A percentile compares a stretch with the other conserved stretches of the same genome.
Conservation (phyloP, 768 basidiomycete genomes). For the Sistotremastrum niveocremeum region DNA sequence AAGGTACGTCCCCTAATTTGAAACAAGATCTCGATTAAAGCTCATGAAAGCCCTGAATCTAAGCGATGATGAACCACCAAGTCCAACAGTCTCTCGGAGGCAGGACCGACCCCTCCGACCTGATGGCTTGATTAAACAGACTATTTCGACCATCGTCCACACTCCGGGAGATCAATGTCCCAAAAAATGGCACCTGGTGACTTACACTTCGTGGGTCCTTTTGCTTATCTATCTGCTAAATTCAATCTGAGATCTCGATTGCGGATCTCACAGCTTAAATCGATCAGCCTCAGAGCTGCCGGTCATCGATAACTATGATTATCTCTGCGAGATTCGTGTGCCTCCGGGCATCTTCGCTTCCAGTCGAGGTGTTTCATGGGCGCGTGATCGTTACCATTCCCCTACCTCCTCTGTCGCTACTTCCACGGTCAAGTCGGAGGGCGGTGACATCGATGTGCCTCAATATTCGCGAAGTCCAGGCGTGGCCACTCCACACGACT, state of each 20-base stretch:
- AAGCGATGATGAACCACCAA: constrained; percentile 16
- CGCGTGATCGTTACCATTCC: constrained; percentile 23
- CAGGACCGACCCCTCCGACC: constrained; percentile 69
- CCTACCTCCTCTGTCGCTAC: constrained; percentile 9
- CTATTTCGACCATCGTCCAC: constrained; percentile 65
- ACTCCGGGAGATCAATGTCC: constrained; percentile 42
- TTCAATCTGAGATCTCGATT: constrained; percentile 5
- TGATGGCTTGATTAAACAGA: constrained; percentile 76
- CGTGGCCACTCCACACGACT: constrained; percentile 1
- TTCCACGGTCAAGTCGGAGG: constrained; percentile 4
- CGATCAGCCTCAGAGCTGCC: constrained; percentile 34
- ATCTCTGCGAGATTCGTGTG: constrained; percentile 51
- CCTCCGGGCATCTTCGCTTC: constrained; percentile 64
- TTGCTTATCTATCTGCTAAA: constrained; percentile 22
- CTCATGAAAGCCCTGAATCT: too few relatives aligned
- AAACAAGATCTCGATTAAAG: too few relatives aligned
- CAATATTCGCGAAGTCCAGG: constrained; percentile 4
- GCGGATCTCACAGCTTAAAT: constrained; percentile 1
- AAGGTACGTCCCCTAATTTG: too few relatives aligned
- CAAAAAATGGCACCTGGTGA: constrained; percentile 75
- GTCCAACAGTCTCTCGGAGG: constrained; percentile 41
- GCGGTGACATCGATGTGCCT: constrained; percentile 7
- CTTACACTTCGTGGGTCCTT: constrained; percentile 44
- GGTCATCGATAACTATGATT: constrained; percentile 61
- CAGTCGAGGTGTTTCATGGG: constrained; percentile 35